Conservation (phyloP, 2,329 filamentous ascomycete species). For the Diaporthe longicolla region DNA sequence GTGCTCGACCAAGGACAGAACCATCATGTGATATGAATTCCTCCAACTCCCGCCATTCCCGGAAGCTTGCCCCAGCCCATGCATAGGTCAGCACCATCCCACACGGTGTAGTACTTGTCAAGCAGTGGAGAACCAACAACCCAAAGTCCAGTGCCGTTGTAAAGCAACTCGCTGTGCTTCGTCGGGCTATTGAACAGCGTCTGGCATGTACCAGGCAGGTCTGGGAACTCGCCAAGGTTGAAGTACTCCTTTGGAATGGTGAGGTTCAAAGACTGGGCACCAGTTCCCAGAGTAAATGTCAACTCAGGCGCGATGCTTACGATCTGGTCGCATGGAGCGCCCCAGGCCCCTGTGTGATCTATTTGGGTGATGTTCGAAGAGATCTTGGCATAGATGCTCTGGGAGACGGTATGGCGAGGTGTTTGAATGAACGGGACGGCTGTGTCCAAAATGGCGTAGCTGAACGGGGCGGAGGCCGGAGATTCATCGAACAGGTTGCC, state of each 20-base stretch:
- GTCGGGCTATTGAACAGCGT: constrained; percentile 49
- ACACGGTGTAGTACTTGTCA: constrained; percentile 55
- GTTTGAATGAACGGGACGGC: constrained; percentile 52
- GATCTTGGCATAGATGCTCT: constrained; percentile 50
- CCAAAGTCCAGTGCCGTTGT: constrained; percentile 47
- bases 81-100: constrained; percentile 49
- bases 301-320: constrained; percentile 49
- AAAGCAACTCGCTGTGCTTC: constrained; percentile 39
- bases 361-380: constrained; percentile 50
- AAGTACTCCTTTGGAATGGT: constrained; percentile 50
- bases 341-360: constrained; percentile 52
- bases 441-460: constrained; percentile 50
- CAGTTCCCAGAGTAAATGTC: constrained; percentile 50
- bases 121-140: constrained; percentile 52
- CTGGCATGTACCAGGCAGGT: constrained; percentile 50
- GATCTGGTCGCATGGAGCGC: constrained; percentile 50
- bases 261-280: constrained; percentile 46
- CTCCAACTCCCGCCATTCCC: neutral
- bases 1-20: rapidly evolving
- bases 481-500: neutral
- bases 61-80: constrained; percentile 46
- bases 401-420: constrained; percentile 49
- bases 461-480: constrained; percentile 22
- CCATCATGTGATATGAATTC: neutral
- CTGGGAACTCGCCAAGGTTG: constrained; percentile 53